These are phyloP conservation scores for Teunomyces tritomae DNA, from an alignment of 805 yeast species.

Conservation along the genomic window DNA sequence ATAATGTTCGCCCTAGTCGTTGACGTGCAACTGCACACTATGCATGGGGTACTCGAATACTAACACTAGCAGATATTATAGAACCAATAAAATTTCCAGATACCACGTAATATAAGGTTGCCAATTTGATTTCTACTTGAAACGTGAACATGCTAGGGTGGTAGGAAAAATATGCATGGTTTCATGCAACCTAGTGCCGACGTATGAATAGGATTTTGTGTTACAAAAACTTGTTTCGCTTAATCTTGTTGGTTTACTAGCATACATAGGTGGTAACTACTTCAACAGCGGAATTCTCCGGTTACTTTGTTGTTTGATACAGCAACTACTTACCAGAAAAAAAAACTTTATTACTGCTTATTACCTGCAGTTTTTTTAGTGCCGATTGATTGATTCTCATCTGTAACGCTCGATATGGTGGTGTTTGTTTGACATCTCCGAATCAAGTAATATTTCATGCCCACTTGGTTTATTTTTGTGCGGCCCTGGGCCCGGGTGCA, in stretches of 20 bases:
- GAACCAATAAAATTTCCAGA: not conserved
- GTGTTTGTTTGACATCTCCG: conserved; percentile 3
- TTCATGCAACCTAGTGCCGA: conserved; percentile 2
- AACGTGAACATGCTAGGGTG: not conserved
- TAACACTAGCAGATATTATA: not conserved
- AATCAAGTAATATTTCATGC: not conserved
- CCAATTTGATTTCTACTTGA: not conserved
- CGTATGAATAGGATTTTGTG: conserved; percentile 1
- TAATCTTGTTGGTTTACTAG: not conserved
- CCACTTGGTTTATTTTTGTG: not conserved
- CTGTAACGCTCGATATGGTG: not conserved
- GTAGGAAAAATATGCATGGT: not conserved
- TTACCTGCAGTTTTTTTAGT: conserved; percentile 1
- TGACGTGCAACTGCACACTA: not conserved
- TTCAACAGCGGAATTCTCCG: conserved; percentile 1
- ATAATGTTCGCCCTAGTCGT: not conserved
- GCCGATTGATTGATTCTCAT: conserved; percentile 1
- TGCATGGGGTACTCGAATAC: not conserved
- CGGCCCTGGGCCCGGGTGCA: not conserved
- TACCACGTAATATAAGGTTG: not conserved
- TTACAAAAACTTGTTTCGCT: not conserved
- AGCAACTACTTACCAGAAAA: not conserved
- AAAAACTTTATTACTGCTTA: not conserved
- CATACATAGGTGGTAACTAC: not conserved
- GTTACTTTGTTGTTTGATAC: not conserved